Evolutionary conservation across 2,329 filamentous ascomycete genomes (phyloP), one percentile per base, ranked within the genome.

Genomic region (Xylaria sp.): DNA sequence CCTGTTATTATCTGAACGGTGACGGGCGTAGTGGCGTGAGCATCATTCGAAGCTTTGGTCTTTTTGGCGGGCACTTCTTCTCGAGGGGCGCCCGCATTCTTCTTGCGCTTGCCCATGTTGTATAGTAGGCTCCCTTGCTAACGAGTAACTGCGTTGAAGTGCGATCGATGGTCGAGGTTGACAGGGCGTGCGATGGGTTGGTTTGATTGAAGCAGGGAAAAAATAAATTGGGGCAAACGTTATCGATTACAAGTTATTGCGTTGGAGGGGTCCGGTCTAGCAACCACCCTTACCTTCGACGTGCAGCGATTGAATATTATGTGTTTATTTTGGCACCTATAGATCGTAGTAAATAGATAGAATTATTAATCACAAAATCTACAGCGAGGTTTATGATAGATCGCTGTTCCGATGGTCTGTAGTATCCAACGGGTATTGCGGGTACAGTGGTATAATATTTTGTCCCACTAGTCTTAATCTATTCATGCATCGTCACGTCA

Each of bases 1-100:
- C 96, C 96, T 6, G 93, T 91, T 68, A 98, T 87, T 73, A 99
- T 91, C 80, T 98, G 96, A 67, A 98, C 85, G n/a, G 91, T 90
- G 73, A 89, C 81, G 51, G 79, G 74, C 54, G 67, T 68, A 31
- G 73, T 69, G 66, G 49, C 70, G 53, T 74, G 70, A 73, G 67
- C 71, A 20, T 73, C 68, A 28, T 69, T 69, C n/a, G 76, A 67
- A 59, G 73, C 66, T 63, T 76, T 77, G 28, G 71, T 59, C 57
- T 75, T 79, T 59, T 78, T 76, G 28, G 69, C 20, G 9, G 69
- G 60, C 23, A 63, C 62, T 1, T 71, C 31, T 42, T 68, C 63
- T 56, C 48, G 68, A 33, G 61, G 20, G 31, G 59, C 2, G 5
- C 71, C 76, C 23, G 80, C 78, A 69, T 81, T 78, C 77, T 83